phyloP scores from a whole-genome alignment of 495 filamentous ascomycete genomes.

The Annulohypoxylon stygium region DNA sequence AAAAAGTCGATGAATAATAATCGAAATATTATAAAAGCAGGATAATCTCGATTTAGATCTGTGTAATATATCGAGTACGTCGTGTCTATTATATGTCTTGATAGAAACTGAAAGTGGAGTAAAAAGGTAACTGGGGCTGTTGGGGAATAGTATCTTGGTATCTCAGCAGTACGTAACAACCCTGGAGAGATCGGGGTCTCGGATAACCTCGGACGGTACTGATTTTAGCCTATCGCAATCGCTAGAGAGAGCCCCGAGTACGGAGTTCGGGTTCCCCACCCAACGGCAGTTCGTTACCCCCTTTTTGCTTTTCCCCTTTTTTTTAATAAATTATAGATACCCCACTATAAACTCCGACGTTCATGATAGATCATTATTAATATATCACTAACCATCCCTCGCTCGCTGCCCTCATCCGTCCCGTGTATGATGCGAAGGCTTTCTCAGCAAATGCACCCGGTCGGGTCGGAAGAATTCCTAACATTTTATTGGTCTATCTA shows the following conservation, averaged over 20 bases:
- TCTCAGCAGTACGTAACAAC: no score
- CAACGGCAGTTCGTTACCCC: slow-evolving; percentile 43
- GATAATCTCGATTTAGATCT: slow-evolving; percentile 5
- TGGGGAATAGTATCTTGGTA: background rate
- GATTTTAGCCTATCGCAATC: slow-evolving; percentile 43
- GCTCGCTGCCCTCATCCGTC: slow-evolving; percentile 20
- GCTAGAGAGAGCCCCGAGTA: slow-evolving; percentile 38
- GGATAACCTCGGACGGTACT: slow-evolving; percentile 44
- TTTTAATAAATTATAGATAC: slow-evolving; percentile 1
- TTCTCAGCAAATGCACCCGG: background rate
- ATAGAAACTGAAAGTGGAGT: background rate
- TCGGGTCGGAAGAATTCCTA: background rate
- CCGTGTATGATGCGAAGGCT: slow-evolving; percentile 20
- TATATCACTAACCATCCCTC: slow-evolving; percentile 19
- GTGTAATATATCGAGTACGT: slow-evolving; percentile 23
- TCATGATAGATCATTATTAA: slow-evolving; percentile 26
- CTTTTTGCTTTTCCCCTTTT: slow-evolving; percentile 14
- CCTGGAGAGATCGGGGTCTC: slow-evolving; percentile 33
- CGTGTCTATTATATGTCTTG: slow-evolving; percentile 20
- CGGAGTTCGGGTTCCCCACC: slow-evolving; percentile 44
- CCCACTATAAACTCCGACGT: slow-evolving; percentile 26
- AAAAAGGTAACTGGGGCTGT: background rate
- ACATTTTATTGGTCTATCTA: background rate
- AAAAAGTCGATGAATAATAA: background rate
- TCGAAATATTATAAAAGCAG: background rate